Conservation (phyloP, 345 rosid genomes). For the Dovyalis caffra region DNA sequence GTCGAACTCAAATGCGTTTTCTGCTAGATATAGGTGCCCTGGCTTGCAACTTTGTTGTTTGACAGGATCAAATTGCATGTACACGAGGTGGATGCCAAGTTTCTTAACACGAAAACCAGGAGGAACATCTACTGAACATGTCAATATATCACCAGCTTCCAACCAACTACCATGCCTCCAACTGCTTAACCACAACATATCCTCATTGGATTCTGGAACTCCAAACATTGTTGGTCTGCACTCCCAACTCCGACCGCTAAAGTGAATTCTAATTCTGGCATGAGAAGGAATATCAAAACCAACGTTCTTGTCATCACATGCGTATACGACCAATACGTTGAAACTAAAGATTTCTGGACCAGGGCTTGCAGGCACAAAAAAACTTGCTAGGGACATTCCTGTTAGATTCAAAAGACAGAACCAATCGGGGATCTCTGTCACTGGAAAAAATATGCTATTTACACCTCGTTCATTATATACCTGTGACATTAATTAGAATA, state of each 20-base stretch:
- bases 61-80: too few species aligned
- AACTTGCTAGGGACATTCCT: background rate
- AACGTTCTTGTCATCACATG: background rate
- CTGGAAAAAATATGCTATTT: constrained; percentile 6
- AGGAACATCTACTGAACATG: too few species aligned
- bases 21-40: too few species aligned
- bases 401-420: background rate
- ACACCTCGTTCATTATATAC: constrained; percentile 1
- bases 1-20: too few species aligned
- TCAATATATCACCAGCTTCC: too few species aligned
- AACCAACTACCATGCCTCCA: too few species aligned
- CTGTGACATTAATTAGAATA: background rate
- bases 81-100: too few species aligned
- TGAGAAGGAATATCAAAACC: too few species aligned
- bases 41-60: too few species aligned
- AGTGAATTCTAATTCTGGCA: background rate
- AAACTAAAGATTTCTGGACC: background rate
- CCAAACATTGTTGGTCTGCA: background rate
- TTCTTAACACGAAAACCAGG: too few species aligned
- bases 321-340: background rate
- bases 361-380: background rate
- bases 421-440: constrained; percentile 10
- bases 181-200: too few species aligned
- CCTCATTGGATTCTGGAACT: too few species aligned
- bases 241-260: background rate